phyloP scores from a whole-genome alignment of 2,329 filamentous ascomycete genomes.

The Curvularia eragrostidis region DNA sequence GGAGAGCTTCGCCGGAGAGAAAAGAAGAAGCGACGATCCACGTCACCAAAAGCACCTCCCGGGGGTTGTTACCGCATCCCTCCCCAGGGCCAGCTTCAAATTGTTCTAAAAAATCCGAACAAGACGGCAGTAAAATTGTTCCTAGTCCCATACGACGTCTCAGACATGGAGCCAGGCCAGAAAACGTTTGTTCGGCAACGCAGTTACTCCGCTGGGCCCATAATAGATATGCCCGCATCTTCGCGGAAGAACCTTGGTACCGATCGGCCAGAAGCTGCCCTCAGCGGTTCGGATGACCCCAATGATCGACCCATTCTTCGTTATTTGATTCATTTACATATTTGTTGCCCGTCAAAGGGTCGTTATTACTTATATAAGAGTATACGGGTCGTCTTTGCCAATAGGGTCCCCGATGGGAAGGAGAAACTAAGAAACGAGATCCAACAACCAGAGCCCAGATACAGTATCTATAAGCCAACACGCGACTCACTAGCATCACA shows the following conservation, averaged over 20 bases:
- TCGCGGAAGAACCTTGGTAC: conserved; percentile 58
- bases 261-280: conserved; percentile 60
- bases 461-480: conserved; percentile 78
- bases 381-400: conserved; percentile 94
- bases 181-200: conserved; percentile 97
- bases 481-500: conserved; percentile 49
- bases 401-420: conserved; percentile 93
- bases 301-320: conserved; percentile 76
- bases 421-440: conserved; percentile 91
- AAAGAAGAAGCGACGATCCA: conserved; percentile 65
- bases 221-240: conserved; percentile 72
- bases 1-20: conserved; percentile 56
- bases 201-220: conserved; percentile 86
- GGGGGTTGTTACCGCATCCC: conserved; percentile 94
- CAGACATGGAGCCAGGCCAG: conserved; percentile 89
- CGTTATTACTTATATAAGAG: conserved; percentile 91
- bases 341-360: conserved; percentile 83
- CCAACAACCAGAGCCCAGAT: conserved; percentile 85
- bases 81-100: conserved; percentile 90
- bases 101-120: conserved; percentile 97
- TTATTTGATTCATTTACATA: conserved; percentile 91
- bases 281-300: conserved; percentile 58
- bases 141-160: conserved; percentile 88
- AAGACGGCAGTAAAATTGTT: conserved; percentile 98
- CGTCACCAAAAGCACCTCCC: conserved; percentile 70